A percentile compares a stretch with the other conserved stretches of the same genome.
These are phyloP conservation scores for Orychophragmus violaceus DNA, from an alignment of 345 rosid genomes.

Conservation along the genomic window DNA sequence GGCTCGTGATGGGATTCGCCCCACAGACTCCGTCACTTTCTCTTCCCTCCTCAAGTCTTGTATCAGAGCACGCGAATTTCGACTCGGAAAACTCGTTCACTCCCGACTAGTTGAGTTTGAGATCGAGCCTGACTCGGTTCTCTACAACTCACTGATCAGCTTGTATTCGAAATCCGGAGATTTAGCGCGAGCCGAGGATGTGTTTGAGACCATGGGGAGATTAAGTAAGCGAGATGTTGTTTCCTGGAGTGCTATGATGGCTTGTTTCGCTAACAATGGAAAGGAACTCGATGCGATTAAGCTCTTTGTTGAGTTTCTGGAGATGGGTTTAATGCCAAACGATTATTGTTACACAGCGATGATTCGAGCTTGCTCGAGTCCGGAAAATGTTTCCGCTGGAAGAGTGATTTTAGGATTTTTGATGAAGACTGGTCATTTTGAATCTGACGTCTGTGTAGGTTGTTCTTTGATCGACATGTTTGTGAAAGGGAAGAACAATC, in stretches of 20 bases:
- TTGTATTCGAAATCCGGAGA: conserved; percentile 61
- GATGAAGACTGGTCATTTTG: conserved; percentile 44
- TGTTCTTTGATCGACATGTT: conserved; percentile 62
- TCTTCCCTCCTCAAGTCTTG: conserved; percentile 68
- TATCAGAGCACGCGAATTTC: conserved; percentile 51
- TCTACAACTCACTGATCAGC: conserved; percentile 58
- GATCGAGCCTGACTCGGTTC: conserved; percentile 45
- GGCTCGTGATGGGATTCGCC: conserved; percentile 32
- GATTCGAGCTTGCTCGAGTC: conserved; percentile 48
- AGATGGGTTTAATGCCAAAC: conserved; percentile 47
- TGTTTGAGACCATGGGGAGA: conserved; percentile 47
- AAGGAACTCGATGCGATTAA: conserved; percentile 38
- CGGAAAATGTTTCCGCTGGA: conserved; percentile 29
- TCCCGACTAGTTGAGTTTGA: conserved; percentile 31
- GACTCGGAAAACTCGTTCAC: conserved; percentile 53
- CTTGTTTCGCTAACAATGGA: conserved; percentile 47
- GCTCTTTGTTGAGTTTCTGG: conserved; percentile 46
- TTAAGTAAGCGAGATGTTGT: conserved; percentile 47
- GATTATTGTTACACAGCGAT: conserved; percentile 63
- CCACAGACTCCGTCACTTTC: conserved; percentile 49
- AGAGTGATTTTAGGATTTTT: conserved; percentile 43
- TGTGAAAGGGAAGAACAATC: conserved; percentile 41
- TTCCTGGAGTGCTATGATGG: too few species aligned
- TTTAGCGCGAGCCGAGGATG: conserved; percentile 31
- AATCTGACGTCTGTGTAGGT: conserved; percentile 52